Evolutionary conservation across 208 protist species (phyloP).

Genomic region (Trypanosoma brucei): DNA sequence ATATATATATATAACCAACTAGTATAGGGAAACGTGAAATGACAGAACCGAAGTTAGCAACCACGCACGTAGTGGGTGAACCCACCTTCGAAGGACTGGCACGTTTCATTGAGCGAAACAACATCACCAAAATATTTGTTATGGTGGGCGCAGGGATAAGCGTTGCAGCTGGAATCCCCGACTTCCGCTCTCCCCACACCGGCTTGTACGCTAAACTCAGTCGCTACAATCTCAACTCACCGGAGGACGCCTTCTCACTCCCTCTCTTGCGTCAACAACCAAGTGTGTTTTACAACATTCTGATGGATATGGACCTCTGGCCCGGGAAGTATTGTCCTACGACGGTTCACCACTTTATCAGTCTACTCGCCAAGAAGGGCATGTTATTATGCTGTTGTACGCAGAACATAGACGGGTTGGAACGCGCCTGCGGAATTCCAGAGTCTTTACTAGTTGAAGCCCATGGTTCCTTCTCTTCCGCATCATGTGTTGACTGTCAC

Average conservation of each 20-base stretch:
- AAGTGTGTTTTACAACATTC: constrained; percentile 89
- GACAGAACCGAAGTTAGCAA: neutral
- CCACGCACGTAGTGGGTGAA: constrained; percentile 45
- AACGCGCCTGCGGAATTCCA: constrained; percentile 78
- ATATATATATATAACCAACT: too few species aligned
- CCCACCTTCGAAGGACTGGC: constrained; percentile 53
- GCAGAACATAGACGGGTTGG: constrained; percentile 97
- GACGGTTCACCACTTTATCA: constrained; percentile 90
- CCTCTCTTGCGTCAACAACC: constrained; percentile 83
- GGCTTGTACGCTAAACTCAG: constrained; percentile 90
- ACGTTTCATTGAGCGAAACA: constrained; percentile 49
- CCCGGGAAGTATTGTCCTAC: constrained; percentile 84
- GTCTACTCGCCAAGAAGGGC: constrained; percentile 87
- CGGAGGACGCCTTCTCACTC: constrained; percentile 89
- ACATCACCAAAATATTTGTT: constrained; percentile 85
- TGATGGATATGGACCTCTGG: constrained; percentile 82
- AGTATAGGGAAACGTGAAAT: neutral
- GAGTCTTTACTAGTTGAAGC: constrained; percentile 89
- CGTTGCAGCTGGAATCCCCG: constrained; percentile 92
- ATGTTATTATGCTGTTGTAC: constrained; percentile 92
- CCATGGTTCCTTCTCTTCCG: constrained; percentile 91
- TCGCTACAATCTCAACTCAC: constrained; percentile 90
- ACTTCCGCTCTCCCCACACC: constrained; percentile 90
- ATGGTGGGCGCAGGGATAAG: constrained; percentile 89
- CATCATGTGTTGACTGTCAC: constrained; percentile 84